Conservation (phyloP, 768 basidiomycete species). For the Leccinum variicolor region DNA sequence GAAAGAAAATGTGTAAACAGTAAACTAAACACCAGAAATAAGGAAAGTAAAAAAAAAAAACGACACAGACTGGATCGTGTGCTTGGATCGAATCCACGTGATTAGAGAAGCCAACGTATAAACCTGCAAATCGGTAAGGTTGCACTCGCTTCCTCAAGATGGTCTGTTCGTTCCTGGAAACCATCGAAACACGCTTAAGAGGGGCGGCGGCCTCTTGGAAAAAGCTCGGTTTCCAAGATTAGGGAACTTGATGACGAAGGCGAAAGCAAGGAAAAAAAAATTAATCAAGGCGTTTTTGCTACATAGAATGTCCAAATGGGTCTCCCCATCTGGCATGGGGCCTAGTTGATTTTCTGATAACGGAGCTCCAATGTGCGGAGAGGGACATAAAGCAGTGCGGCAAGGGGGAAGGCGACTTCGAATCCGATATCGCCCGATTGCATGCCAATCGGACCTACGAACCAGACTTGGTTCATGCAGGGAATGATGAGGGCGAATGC, state of each 20-base stretch:
- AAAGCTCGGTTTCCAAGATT: neutral
- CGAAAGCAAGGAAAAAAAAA: neutral
- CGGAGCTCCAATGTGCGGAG: slow-evolving; percentile 50
- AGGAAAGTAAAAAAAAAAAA: neutral
- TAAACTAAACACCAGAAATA: neutral
- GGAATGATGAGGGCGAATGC: slow-evolving; percentile 59
- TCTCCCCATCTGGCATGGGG: neutral
- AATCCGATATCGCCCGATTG: slow-evolving; percentile 71
- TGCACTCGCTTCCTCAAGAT: slow-evolving; percentile 1
- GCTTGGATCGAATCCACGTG: slow-evolving; percentile 4
- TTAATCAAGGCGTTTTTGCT: slow-evolving; percentile 5
- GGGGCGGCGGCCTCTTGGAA: neutral
- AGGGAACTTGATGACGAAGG: neutral
- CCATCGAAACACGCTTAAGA: slow-evolving; percentile 14
- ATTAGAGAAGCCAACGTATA: neutral
- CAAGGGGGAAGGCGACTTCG: slow-evolving; percentile 51
- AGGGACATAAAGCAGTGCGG: slow-evolving; percentile 49
- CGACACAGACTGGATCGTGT: neutral
- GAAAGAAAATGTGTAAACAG: neutral
- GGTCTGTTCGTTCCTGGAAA: slow-evolving; percentile 16
- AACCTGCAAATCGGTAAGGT: neutral
- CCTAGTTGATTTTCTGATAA: slow-evolving; percentile 25
- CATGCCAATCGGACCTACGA: slow-evolving; percentile 61
- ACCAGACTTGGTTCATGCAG: slow-evolving; percentile 72
- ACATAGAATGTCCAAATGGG: slow-evolving; percentile 8